phyloP scores from a whole-genome alignment of 768 basidiomycete species.

The Saitozyma sp. region DNA sequence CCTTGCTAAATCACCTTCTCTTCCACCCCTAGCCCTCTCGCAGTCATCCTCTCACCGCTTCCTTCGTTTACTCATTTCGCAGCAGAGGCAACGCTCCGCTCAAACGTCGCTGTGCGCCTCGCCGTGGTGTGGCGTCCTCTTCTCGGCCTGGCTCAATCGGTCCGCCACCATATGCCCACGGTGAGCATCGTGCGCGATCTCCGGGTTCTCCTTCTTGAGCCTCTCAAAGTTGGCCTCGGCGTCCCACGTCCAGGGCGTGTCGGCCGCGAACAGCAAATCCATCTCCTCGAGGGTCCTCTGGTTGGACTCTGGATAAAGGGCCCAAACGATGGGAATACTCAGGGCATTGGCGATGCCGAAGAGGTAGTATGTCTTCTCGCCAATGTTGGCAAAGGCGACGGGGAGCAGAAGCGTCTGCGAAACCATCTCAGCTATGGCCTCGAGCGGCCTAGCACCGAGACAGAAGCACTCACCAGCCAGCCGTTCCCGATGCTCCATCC shows the following conservation, averaged over 20 bases:
- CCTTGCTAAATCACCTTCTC: too few species aligned
- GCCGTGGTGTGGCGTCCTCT: too few species aligned
- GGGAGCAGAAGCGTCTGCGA: neutral
- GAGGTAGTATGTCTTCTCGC: conserved; percentile 33
- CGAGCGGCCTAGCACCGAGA: neutral
- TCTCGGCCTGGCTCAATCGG: too few species aligned
- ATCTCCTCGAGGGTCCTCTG: conserved; percentile 28
- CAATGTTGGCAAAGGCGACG: conserved; percentile 12
- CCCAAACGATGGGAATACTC: conserved; percentile 20
- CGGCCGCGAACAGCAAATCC: conserved; percentile 26
- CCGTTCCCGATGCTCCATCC: conserved; percentile 15
- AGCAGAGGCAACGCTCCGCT: too few species aligned
- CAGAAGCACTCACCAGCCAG: neutral
- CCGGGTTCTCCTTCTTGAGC: conserved; percentile 11
- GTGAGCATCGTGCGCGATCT: neutral
- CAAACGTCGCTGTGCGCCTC: too few species aligned
- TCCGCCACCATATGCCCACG: too few species aligned
- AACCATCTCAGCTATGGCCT: conserved; percentile 18
- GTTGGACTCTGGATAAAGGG: conserved; percentile 23
- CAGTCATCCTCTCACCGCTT: too few species aligned
- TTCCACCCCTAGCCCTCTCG: too few species aligned
- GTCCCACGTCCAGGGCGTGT: conserved; percentile 15
- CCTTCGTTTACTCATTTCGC: too few species aligned
- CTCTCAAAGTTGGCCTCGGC: conserved; percentile 10
- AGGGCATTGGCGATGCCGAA: conserved; percentile 30